phyloP scores from a whole-genome alignment of 306 rosid genomes.

The Adenanthera pavonina region DNA sequence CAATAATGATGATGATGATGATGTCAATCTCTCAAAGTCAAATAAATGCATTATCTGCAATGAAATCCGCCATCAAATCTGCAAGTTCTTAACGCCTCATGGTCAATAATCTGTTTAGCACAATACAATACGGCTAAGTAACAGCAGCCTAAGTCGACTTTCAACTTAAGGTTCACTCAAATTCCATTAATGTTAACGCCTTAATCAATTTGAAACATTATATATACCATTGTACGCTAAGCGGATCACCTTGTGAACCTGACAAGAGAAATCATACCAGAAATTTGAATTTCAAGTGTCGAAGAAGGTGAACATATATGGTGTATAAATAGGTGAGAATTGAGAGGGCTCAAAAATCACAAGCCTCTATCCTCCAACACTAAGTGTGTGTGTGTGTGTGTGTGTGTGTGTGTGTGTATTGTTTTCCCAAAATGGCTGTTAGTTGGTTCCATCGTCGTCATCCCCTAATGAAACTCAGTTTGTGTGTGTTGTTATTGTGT shows the following conservation, averaged over 20 bases:
- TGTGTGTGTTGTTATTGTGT: not conserved
- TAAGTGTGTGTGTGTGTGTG: not conserved
- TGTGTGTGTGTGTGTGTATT: no score
- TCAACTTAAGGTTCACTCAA: not conserved
- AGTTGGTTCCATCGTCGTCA: not conserved
- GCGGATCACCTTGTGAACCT: not conserved
- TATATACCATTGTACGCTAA: not conserved
- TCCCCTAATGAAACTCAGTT: not conserved
- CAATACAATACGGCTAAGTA: not conserved
- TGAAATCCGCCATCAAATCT: not conserved
- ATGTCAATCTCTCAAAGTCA: not conserved
- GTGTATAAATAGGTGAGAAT: not conserved
- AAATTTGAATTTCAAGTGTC: not conserved
- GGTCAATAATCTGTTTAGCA: not conserved
- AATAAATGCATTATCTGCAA: not conserved
- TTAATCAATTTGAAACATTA: not conserved
- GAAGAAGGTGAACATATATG: not conserved
- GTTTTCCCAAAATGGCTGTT: not conserved
- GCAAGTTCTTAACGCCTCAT: not conserved
- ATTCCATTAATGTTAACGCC: not conserved
- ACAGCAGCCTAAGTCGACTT: not conserved
- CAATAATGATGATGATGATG: no score
- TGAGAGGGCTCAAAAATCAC: not conserved
- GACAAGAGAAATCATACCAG: not conserved
- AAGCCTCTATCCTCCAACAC: not conserved